Evolutionary conservation across 345 rosid genomes (phyloP).

Genomic region (Clausena lansium): DNA sequence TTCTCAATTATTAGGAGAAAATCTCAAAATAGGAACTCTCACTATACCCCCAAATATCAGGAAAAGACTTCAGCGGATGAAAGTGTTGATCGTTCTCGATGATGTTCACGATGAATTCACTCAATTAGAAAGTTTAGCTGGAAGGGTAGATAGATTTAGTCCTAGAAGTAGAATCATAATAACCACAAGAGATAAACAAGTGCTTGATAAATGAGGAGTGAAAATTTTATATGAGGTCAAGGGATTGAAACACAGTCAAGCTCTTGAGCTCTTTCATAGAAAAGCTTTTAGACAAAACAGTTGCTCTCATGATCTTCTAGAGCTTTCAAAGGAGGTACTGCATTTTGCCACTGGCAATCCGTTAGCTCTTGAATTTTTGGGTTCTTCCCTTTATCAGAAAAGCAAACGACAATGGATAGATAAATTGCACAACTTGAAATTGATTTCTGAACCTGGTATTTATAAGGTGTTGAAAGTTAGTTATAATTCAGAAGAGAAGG

Average conservation of each 20-base stretch:
- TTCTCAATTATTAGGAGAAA: not conserved
- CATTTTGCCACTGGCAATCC: slow-evolving; percentile 23
- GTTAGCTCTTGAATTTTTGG: not conserved
- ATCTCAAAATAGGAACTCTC: not conserved
- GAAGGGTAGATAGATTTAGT: not conserved
- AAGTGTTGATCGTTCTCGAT: not conserved
- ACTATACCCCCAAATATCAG: not conserved
- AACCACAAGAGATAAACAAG: slow-evolving; percentile 4
- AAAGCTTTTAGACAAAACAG: not conserved
- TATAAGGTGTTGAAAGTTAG: slow-evolving; percentile 9
- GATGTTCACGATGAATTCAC: not conserved
- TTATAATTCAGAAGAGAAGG: slow-evolving; percentile 15
- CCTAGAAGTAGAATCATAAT: not conserved
- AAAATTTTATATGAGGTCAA: not conserved
- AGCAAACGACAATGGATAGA: too few species aligned
- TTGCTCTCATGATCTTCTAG: not conserved
- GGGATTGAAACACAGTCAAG: not conserved
- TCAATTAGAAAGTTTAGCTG: not conserved
- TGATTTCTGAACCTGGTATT: not conserved
- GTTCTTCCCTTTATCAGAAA: not conserved
- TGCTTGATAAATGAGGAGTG: slow-evolving; percentile 3
- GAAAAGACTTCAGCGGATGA: not conserved
- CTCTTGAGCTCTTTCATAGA: slow-evolving; percentile 10
- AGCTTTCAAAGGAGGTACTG: not conserved
- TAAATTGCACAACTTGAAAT: too few species aligned